These are phyloP conservation scores for Pseudoperonospora humuli DNA, from an alignment of 352 stramenopile species.

Conservation along the genomic window DNA sequence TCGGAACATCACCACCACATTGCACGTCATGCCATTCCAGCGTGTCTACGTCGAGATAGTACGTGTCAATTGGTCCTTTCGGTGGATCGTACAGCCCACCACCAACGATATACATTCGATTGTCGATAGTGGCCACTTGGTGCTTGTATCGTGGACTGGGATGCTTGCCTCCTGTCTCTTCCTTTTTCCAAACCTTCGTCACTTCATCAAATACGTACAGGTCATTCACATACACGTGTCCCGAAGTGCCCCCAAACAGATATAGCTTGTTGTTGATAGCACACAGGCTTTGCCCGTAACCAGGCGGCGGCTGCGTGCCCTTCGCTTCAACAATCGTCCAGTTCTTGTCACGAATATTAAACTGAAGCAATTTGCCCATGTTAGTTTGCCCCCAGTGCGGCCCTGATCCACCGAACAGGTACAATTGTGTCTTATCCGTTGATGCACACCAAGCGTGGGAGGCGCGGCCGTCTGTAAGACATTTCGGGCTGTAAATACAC, in stretches of 20 bases:
- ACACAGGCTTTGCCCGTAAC: slow-evolving; percentile 72
- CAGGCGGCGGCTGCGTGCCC: slow-evolving; percentile 54
- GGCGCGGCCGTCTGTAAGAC: slow-evolving; percentile 44
- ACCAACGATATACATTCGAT: slow-evolving; percentile 74
- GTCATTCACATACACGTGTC: slow-evolving; percentile 81
- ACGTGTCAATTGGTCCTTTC: slow-evolving; percentile 72
- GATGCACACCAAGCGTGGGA: slow-evolving; percentile 73
- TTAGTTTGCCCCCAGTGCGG: slow-evolving; percentile 83
- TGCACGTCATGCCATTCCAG: slow-evolving; percentile 58
- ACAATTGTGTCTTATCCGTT: slow-evolving; percentile 67
- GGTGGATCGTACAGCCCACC: slow-evolving; percentile 75
- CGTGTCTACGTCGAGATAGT: slow-evolving; percentile 68
- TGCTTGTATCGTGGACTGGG: slow-evolving; percentile 81
- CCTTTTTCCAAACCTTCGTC: slow-evolving; percentile 63
- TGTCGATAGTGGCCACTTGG: slow-evolving; percentile 56
- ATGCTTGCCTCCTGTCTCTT: slow-evolving; percentile 47
- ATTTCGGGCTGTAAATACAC: slow-evolving; percentile 4
- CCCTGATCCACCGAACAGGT: slow-evolving; percentile 67
- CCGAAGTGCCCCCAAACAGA: slow-evolving; percentile 72
- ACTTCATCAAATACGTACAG: slow-evolving; percentile 76
- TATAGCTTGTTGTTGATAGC: slow-evolving; percentile 76
- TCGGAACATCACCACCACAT: slow-evolving; percentile 50
- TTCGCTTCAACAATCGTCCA: slow-evolving; percentile 73
- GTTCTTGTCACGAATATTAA: slow-evolving; percentile 66
- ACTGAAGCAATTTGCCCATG: slow-evolving; percentile 81